A percentile compares a stretch with the other conserved stretches of the same genome.
phyloP scores from a whole-genome alignment of 768 basidiomycete species.

The Kwoniella sp. region DNA sequence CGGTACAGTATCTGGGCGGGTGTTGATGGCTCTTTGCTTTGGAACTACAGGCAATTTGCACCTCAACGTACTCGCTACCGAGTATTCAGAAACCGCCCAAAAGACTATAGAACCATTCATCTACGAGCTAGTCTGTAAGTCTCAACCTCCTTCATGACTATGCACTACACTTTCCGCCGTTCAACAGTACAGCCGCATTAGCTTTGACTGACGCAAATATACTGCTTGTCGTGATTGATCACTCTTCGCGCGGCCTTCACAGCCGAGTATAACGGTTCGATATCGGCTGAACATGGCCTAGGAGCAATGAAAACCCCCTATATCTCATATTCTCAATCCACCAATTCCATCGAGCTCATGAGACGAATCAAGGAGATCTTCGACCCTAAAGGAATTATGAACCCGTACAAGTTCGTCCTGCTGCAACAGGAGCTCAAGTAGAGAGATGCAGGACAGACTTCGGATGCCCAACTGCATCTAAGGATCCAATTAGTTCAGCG shows the following conservation, averaged over 20 bases:
- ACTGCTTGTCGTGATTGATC: too few relatives aligned
- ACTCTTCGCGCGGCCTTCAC: too few relatives aligned
- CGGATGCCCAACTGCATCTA: too few relatives aligned
- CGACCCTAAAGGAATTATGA: conserved; percentile 89
- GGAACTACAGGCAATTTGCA: conserved; percentile 95
- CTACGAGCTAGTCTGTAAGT: conserved; percentile 75
- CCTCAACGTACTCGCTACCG: conserved; percentile 80
- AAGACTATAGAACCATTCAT: conserved; percentile 89
- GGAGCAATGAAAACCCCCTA: conserved; percentile 90
- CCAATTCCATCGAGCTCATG: conserved; percentile 82
- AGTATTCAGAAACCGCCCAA: conserved; percentile 81
- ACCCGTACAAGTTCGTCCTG: conserved; percentile 61
- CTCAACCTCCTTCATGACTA: too few relatives aligned
- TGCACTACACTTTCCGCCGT: too few relatives aligned
- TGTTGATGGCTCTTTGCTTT: too few relatives aligned
- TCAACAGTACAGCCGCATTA: too few relatives aligned
- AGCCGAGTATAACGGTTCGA: conserved; percentile 71
- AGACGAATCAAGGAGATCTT: conserved; percentile 82
- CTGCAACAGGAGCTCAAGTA: too few relatives aligned
- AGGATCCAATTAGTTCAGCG: too few relatives aligned
- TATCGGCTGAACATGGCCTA: conserved; percentile 95
- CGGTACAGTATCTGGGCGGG: too few relatives aligned
- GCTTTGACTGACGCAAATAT: too few relatives aligned
- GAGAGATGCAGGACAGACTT: too few relatives aligned
- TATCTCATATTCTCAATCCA: conserved; percentile 80